Base-by-base conservation (phyloP, 1,284 basidiomycete species). In the Microbotryum scabiosae region DNA sequence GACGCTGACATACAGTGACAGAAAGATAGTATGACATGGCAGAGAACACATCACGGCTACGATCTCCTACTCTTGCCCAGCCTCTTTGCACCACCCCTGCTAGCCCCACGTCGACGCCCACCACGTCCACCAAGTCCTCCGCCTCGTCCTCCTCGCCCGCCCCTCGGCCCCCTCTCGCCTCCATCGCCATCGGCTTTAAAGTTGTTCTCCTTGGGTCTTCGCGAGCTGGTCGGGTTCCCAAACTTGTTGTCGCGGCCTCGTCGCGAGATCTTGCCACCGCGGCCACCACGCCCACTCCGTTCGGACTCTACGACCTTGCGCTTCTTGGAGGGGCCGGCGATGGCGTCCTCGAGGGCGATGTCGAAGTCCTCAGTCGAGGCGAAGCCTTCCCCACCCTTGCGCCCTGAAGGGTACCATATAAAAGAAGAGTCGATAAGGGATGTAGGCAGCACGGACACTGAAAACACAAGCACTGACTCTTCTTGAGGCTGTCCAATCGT, bases 291-390 rank as follows among this genome's bases (percentile, higher is more conserved):
- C 6, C 74, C 73, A 21, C 73, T 60, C 63, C 72, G 60, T 51
- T 64, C 59, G 21, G 61, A 67, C 61, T 62, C 69, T 62, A 73
- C 76, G n/a, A 46, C 73, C 74, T 54, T 75, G 73, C 45, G 76
- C 75, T 57, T 76, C 79, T 69, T 71, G 51, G 69, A 63, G 3
- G 81, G 75, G 66, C 86, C 85, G 23, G 86, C 78, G 64, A 90
- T 83, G 16, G 88, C 89, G 68, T 91, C 85, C 73, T 92, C 88
- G 54, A 92, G 84, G 0, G 85, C 86, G 60, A 92, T 81, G 67
- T 90, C 88, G 72, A 92, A 92, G 44, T 77, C 76, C 51, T 75
- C 76, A 55, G 73, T 76, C 20, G 76, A 82, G 69, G 92, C 87
- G 66, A 92, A 79, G 61, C 87, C 90, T 75, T 88, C 87, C 70